phyloP scores from a whole-genome alignment of 331 rosid genomes.

The Quercus phellos region DNA sequence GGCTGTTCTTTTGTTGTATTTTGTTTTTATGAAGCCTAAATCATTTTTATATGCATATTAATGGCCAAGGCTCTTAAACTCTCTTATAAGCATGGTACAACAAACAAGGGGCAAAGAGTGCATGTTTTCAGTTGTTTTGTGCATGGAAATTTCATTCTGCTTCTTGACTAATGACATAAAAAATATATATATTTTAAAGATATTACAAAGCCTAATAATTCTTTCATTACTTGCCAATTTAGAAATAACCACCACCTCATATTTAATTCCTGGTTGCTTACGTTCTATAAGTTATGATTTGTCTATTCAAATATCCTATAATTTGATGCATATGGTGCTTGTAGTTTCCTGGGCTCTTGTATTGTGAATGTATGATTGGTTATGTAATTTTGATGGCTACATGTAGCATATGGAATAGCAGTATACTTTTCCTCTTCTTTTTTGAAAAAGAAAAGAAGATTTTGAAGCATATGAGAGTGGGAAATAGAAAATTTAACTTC shows the following conservation, averaged over 20 bases:
- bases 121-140: neutral
- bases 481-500: neutral
- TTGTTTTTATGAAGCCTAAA: too few relatives aligned
- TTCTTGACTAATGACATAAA: neutral
- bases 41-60: too few relatives aligned
- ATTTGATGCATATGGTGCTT: neutral
- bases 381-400: neutral
- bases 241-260: neutral
- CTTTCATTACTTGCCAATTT: neutral
- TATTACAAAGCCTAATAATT: neutral
- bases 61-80: neutral
- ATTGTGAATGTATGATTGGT: neutral
- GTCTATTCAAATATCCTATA: neutral
- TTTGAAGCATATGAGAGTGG: neutral
- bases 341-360: neutral
- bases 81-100: neutral
- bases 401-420: neutral
- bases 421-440: neutral
- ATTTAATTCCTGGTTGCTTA: neutral
- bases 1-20: neutral
- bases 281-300: neutral
- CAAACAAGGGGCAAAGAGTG: neutral
- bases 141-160: neutral
- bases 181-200: neutral
- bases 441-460: neutral